A percentile compares a stretch with the other conserved stretches of the same genome.
Evolutionary conservation across 73 alveolate genomes (phyloP).

Genomic region (Paramecium biaurelia): DNA sequence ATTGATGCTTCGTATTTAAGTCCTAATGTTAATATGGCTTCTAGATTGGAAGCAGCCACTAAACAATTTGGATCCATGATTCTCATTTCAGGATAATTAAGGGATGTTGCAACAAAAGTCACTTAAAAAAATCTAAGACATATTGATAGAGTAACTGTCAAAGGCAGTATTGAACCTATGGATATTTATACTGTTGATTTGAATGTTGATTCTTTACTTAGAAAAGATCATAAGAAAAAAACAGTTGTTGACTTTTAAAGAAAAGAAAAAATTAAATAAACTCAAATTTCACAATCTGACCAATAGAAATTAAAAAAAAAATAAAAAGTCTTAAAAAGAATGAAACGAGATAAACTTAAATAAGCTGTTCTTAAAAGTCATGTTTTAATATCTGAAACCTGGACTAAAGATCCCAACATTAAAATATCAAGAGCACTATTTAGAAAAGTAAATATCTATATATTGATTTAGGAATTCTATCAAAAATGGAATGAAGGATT

Average conservation of each 20-base stretch:
- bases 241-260: not conserved
- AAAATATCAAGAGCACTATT: not conserved
- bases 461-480: not conserved
- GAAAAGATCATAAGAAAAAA: not conserved
- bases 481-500: not conserved
- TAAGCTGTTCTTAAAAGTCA: not conserved
- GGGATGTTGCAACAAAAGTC: constrained; percentile 68
- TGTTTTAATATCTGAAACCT: not conserved
- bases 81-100: constrained; percentile 76
- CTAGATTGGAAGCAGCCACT: constrained; percentile 94
- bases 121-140: constrained; percentile 71
- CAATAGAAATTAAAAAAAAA: not conserved
- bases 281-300: not conserved
- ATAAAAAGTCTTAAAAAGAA: constrained; percentile 70
- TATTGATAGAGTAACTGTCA: constrained; percentile 86
- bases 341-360: constrained; percentile 60
- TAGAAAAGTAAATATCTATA: not conserved
- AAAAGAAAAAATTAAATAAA: not conserved
- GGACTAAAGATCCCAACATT: not conserved
- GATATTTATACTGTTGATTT: constrained; percentile 83
- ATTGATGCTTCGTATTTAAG: constrained; percentile 94
- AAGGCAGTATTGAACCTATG: constrained; percentile 84
- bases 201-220: constrained; percentile 60
- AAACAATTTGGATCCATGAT: constrained; percentile 80
- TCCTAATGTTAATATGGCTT: constrained; percentile 95